Base-by-base conservation (phyloP, 2,329 filamentous ascomycete species). In the Trichoderma brevicompactum region DNA sequence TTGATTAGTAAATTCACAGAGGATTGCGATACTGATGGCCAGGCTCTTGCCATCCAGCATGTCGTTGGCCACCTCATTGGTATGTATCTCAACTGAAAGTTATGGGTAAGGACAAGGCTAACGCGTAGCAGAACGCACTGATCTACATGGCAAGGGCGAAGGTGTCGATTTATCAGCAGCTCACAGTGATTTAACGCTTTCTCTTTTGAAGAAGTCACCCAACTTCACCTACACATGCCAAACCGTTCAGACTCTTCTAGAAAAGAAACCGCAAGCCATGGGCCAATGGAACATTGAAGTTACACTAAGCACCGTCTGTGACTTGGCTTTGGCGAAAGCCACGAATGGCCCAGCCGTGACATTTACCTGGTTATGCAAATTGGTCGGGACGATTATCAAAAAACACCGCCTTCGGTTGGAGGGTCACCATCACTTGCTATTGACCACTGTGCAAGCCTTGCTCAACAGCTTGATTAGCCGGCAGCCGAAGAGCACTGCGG, bases 351-450 rank as follows among this genome's bases (percentile, higher is more conserved):
- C 77, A 0, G 72, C 77, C 7, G 74, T 77, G 6, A 74, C 79
- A 0, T 87, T 80, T 70, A 72, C 78, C 1, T 77, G 77, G 71
- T 75, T 85, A 15, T 87, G 82, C 76, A 81, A 79, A 61, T 77
- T 89, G 8, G 76, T 86, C 19, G 84, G 86, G 63, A 76, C 80
- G 23, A 76, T 89, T 43, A 83, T 89, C 72, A 83, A 82, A 71
- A 84, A 85, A 54, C 85, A 89, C 73, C 80, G 87, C 5, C 79
- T 86, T 49, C 85, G 87, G 9, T 78, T 89, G 1, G 83, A 88
- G 69, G 86, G 86, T 2, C 87, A 87, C 68, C 86, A 87, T 70
- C 87, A 88, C 70, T 76, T 89, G 50, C 78, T 89, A 5, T 75
- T 87, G 53, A 75, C 80, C 41, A 76, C 81, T 2, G 76, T 89